Base-by-base conservation (phyloP, 2,329 filamentous ascomycete genomes). In the Ampelomyces quisqualis region DNA sequence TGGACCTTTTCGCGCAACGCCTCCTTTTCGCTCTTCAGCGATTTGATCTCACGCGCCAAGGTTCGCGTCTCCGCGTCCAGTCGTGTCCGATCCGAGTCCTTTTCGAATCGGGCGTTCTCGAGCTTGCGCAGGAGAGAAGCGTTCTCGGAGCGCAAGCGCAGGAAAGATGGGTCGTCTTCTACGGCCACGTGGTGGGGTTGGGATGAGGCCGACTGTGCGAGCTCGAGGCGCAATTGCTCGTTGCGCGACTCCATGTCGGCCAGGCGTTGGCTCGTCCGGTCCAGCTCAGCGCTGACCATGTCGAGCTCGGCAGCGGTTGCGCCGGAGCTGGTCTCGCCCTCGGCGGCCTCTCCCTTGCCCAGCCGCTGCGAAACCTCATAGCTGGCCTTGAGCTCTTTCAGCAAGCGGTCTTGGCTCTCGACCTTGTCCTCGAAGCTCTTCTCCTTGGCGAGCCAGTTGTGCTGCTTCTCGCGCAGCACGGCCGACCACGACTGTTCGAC, bases 381-480 rank as follows among this genome's bases (percentile, higher is more conserved):
- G 72, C 84, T 96, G 18, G 93, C 93, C 71, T 96, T 97, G 64
- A 97, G 82, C 68, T 98, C 94, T 62, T 87, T 95, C 55, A 98
- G 71, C 26, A 98, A 72, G 5, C 90, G 83, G 34, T 98, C 93
- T 64, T 98, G 91, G 57, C 86, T 94, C 67, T 96, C 91, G 3
- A 95, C 77, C 71, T 96, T 97, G 57, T 97, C 91, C 61, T 95
- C 90, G 45, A 96, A 71, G 19, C 81, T 83, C 72, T 87, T 88
- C 73, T 98, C 93, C 65, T 95, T 96, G 7, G 91, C 84, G 38
- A 86, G 84, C 93, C 93, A 98, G 63, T 98, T 98, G 67, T 91
- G 89, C 58, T 88, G 86, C 71, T 95, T 96, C 75, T 98, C 93
- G 41, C 87, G 84, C 35, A 98, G 68, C 4, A 96, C 90, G 17